Evolutionary conservation across 257 asterid genomes (phyloP).

Genomic region (Apocynum venetum): DNA sequence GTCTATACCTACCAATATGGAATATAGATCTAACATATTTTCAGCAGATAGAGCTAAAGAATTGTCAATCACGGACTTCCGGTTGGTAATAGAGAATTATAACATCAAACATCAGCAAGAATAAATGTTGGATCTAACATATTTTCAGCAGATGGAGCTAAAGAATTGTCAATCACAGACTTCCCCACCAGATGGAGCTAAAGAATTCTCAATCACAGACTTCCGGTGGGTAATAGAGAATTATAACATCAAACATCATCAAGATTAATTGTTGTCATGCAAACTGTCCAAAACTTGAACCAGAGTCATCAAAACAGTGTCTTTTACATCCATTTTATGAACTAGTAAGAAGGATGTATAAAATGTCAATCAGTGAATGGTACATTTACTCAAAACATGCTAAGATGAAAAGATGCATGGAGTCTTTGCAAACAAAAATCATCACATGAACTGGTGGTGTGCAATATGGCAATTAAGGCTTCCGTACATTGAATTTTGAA

Average conservation of each 20-base stretch:
- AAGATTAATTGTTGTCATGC: background rate
- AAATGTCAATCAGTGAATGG: background rate
- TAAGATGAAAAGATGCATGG: background rate
- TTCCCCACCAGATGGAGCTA: too few species aligned
- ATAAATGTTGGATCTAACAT: background rate
- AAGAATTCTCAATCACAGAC: too few species aligned
- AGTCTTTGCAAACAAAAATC: background rate
- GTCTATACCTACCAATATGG: slow-evolving; percentile 6
- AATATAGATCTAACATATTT: background rate
- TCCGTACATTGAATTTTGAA: slow-evolving; percentile 2
- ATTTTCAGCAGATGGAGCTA: background rate
- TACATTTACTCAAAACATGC: background rate
- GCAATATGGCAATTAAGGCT: background rate
- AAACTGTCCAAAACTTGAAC: background rate
- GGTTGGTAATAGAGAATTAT: too few species aligned
- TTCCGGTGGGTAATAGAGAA: background rate
- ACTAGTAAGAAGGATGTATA: background rate
- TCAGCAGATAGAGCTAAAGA: background rate
- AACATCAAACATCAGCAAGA: background rate
- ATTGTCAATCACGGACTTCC: background rate
- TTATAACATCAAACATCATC: background rate
- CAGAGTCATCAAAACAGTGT: background rate
- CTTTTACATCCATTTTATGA: background rate
- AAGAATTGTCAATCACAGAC: slow-evolving; percentile 4
- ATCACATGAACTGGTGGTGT: background rate